These are phyloP conservation scores for Monilinia polystroma DNA, from an alignment of 2,329 filamentous ascomycete genomes.

Conservation along the genomic window DNA sequence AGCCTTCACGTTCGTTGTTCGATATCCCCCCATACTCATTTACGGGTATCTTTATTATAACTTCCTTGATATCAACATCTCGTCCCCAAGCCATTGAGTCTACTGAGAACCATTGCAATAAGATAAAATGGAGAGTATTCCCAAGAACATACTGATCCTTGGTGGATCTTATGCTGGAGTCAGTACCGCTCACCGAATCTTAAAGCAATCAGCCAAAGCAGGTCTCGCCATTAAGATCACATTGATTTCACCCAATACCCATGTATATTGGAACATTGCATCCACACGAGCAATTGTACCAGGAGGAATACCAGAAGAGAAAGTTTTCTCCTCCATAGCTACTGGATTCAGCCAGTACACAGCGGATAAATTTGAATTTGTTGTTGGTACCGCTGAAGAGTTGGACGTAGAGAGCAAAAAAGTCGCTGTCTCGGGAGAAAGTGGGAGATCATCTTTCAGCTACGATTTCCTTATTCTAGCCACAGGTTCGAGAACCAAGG, in stretches of 20 bases:
- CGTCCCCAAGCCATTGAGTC: neutral
- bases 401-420: slow-evolving; percentile 46
- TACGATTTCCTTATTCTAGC: slow-evolving; percentile 56
- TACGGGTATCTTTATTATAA: neutral
- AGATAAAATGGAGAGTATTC: neutral
- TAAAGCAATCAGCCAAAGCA: slow-evolving; percentile 34
- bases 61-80: neutral
- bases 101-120: neutral
- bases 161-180: slow-evolving; percentile 39
- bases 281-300: slow-evolving; percentile 47
- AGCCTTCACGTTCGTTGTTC: neutral
- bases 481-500: slow-evolving; percentile 49
- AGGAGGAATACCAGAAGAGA: slow-evolving; percentile 46
- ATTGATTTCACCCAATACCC: slow-evolving; percentile 51
- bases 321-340: slow-evolving; percentile 43
- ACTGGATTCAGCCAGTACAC: slow-evolving; percentile 51
- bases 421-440: slow-evolving; percentile 44
- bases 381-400: slow-evolving; percentile 48
- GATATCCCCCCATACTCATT: neutral
- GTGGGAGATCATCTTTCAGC: slow-evolving; percentile 37
- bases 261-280: slow-evolving; percentile 52
- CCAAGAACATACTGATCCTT: slow-evolving; percentile 37
- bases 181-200: slow-evolving; percentile 38
- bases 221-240: slow-evolving; percentile 49
- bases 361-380: slow-evolving; percentile 50